Conservation (phyloP, 2,329 filamentous ascomycete genomes). For the Aciculosporium take region DNA sequence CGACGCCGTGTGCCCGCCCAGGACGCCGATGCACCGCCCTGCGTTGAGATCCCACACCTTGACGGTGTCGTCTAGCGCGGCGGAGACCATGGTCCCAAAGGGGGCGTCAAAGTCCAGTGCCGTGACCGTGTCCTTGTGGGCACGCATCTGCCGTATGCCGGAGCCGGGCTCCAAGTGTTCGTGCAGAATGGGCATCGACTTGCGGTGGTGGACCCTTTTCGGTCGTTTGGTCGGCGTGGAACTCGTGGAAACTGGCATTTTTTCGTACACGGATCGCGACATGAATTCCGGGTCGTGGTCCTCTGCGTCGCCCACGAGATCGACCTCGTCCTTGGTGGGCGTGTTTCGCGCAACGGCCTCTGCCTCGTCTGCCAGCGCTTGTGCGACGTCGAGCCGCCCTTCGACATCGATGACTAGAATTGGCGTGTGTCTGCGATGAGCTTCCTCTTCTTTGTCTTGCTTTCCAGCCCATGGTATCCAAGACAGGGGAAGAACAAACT, state of each 20-base stretch:
- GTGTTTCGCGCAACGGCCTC: slow-evolving; percentile 39
- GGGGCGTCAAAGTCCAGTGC: slow-evolving; percentile 94
- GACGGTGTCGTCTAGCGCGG: slow-evolving; percentile 84
- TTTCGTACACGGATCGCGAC: slow-evolving; percentile 96
- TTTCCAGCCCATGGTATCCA: background rate
- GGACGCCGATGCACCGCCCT: slow-evolving; percentile 75
- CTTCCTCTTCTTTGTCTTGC: no score
- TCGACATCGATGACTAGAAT: slow-evolving; percentile 46
- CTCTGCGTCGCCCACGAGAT: slow-evolving; percentile 35
- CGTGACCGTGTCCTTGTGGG: slow-evolving; percentile 78
- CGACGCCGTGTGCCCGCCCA: slow-evolving; percentile 91
- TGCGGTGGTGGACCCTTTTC: slow-evolving; percentile 47
- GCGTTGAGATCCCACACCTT: slow-evolving; percentile 94
- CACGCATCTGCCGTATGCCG: slow-evolving; percentile 73
- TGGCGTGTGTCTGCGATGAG: background rate
- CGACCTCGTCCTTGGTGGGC: slow-evolving; percentile 38
- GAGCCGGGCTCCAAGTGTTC: slow-evolving; percentile 89
- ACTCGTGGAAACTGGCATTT: slow-evolving; percentile 49
- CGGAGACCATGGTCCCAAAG: slow-evolving; percentile 87
- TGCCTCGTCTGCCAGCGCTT: slow-evolving; percentile 43
- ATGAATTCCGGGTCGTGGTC: slow-evolving; percentile 55
- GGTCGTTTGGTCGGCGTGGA: slow-evolving; percentile 34
- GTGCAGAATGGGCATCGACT: slow-evolving; percentile 88
- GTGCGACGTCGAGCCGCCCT: slow-evolving; percentile 45
- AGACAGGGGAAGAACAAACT: slow-evolving; percentile 37